These are phyloP conservation scores for Trametes polyzona DNA, from an alignment of 1,284 basidiomycete genomes.

Conservation along the genomic window DNA sequence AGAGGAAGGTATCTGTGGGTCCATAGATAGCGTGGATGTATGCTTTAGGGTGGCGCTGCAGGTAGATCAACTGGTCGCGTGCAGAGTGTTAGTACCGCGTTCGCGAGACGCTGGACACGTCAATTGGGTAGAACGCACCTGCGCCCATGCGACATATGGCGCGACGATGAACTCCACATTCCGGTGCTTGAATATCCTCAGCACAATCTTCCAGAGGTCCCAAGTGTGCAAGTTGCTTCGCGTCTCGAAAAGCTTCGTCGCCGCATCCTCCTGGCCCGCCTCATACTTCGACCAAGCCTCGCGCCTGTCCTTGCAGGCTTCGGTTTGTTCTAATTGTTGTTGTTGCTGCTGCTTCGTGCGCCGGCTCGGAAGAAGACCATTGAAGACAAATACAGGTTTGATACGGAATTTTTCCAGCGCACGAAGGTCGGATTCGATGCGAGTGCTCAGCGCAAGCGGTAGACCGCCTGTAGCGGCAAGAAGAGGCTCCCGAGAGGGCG, in stretches of 20 bases:
- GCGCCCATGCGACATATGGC: conserved; percentile 93
- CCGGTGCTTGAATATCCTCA: conserved; percentile 92
- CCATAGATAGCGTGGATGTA: conserved; percentile 97
- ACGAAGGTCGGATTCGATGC: conserved; percentile 92
- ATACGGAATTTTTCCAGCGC: conserved; percentile 89
- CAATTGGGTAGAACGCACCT: conserved; percentile 57
- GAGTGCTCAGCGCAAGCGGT: conserved; percentile 82
- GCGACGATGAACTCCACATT: conserved; percentile 97
- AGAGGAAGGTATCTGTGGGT: conserved; percentile 88
- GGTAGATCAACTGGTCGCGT: conserved; percentile 79
- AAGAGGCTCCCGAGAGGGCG: conserved; percentile 84
- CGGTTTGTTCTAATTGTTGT: conserved; percentile 63
- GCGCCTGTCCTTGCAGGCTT: conserved; percentile 75
- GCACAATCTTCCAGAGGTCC: conserved; percentile 91
- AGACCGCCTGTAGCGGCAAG: conserved; percentile 94
- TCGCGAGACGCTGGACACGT: conserved; percentile 24
- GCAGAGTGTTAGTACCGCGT: conserved; percentile 11
- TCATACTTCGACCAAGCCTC: conserved; percentile 93
- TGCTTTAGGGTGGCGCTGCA: conserved; percentile 90
- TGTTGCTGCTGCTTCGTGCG: conserved; percentile 61
- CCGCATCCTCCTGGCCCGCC: conserved; percentile 83
- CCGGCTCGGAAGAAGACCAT: conserved; percentile 77
- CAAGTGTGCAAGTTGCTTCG: conserved; percentile 72
- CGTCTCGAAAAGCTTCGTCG: conserved; percentile 82
- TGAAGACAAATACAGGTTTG: conserved; percentile 98